Evolutionary conservation across 2,329 filamentous ascomycete genomes (phyloP).

Genomic region (Apiospora koreana): DNA sequence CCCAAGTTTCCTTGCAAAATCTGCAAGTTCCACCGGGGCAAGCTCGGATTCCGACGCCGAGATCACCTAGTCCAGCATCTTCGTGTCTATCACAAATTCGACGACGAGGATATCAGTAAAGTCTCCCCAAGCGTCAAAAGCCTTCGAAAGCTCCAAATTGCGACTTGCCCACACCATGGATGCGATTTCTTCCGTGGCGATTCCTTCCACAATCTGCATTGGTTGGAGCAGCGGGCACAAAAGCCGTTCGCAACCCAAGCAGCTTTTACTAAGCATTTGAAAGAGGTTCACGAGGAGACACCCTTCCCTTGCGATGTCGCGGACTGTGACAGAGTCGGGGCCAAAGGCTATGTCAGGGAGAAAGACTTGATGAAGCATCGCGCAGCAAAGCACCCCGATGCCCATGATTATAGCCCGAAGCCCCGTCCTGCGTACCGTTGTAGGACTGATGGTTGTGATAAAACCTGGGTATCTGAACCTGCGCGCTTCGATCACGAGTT

Average conservation of each 20-base stretch:
- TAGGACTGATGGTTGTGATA: not conserved
- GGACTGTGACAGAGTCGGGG: slow-evolving; percentile 28
- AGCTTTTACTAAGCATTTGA: slow-evolving; percentile 38
- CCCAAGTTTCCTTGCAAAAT: slow-evolving; percentile 29
- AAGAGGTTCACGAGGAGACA: slow-evolving; percentile 34
- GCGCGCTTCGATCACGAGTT: not conserved
- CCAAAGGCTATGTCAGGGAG: slow-evolving; percentile 25
- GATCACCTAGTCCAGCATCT: slow-evolving; percentile 41
- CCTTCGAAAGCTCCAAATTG: not conserved
- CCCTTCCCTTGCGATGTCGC: slow-evolving; percentile 32
- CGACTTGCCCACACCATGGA: not conserved
- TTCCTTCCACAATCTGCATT: not conserved
- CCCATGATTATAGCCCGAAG: not conserved
- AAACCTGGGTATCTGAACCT: not conserved
- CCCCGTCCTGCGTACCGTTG: not conserved
- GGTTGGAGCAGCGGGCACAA: not conserved
- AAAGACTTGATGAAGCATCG: slow-evolving; percentile 29
- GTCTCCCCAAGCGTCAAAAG: slow-evolving; percentile 14
- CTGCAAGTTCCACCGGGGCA: slow-evolving; percentile 34
- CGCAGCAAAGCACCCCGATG: slow-evolving; percentile 20
- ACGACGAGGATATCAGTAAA: slow-evolving; percentile 17
- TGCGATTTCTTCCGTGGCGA: not conserved
- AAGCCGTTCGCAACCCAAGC: slow-evolving; percentile 22
- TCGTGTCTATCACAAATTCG: slow-evolving; percentile 36
- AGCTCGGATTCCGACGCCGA: slow-evolving; percentile 35